Percentiles rank a stretch among this genome's conserved stretches.
Evolutionary conservation across 495 filamentous ascomycete genomes (phyloP).

Genomic region (Neurospora hispaniola): DNA sequence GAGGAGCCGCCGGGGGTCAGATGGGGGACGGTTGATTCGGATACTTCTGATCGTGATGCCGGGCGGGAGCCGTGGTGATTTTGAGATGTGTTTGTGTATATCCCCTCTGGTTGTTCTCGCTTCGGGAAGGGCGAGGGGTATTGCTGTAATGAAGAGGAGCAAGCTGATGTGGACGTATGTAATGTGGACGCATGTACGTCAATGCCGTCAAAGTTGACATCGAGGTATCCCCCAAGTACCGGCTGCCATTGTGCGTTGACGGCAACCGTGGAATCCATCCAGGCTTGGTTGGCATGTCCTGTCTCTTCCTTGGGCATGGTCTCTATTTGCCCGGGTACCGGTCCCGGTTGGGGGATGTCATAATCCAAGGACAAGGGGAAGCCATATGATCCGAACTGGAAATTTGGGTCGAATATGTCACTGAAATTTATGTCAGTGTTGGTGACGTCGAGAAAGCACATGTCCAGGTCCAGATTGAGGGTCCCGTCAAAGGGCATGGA

Average conservation of each 20-base stretch:
- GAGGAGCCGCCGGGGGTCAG: not conserved
- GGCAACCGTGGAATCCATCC: not conserved
- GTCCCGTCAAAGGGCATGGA: constrained; percentile 13
- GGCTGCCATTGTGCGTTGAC: not conserved
- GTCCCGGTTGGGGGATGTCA: not conserved
- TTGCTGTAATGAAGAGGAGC: not conserved
- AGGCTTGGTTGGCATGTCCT: not conserved
- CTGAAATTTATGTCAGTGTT: constrained; percentile 21
- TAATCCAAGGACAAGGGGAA: not conserved
- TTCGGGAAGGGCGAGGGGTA: not conserved
- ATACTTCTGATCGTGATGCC: not conserved
- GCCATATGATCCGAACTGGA: not conserved
- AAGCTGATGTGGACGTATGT: not conserved
- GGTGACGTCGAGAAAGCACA: constrained; percentile 25
- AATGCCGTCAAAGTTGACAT: not conserved
- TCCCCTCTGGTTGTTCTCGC: not conserved
- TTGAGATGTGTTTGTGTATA: not conserved
- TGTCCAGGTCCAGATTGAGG: constrained; percentile 20
- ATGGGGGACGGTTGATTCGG: not conserved
- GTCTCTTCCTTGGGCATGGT: not conserved
- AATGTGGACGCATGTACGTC: not conserved
- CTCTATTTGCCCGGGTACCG: not conserved
- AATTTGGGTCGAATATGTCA: constrained; percentile 15
- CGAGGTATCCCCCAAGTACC: not conserved
- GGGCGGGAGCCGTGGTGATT: not conserved